These are phyloP conservation scores for Kockovaella imperatae DNA, from an alignment of 768 basidiomycete genomes.

Conservation along the genomic window DNA sequence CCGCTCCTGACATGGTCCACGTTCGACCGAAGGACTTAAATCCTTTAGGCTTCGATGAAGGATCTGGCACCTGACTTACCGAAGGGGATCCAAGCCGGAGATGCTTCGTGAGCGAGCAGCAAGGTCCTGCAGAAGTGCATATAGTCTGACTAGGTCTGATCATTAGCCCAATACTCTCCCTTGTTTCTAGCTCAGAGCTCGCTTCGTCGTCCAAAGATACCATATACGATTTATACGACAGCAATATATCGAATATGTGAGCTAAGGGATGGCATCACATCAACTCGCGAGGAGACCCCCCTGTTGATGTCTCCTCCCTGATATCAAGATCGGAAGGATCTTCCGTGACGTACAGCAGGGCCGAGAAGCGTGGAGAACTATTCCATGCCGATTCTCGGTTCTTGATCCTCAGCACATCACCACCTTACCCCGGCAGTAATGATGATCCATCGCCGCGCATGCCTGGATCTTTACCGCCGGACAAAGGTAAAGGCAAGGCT, in stretches of 20 bases:
- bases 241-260: constrained; percentile 18
- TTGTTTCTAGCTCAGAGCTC: constrained; percentile 4
- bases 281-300: neutral
- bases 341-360: constrained; percentile 11
- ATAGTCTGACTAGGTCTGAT: neutral
- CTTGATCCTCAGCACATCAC: constrained; percentile 4
- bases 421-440: neutral
- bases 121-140: neutral
- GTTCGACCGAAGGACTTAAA: too few relatives aligned
- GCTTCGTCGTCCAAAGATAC: neutral
- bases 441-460: neutral
- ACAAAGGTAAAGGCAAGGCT: neutral
- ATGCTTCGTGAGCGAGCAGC: neutral
- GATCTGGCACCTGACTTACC: constrained; percentile 7
- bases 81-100: neutral
- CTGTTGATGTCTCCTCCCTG: neutral
- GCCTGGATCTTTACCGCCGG: constrained; percentile 1
- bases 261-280: neutral
- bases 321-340: constrained; percentile 9
- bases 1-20: too few relatives aligned
- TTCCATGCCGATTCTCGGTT: constrained; percentile 24
- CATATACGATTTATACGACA: constrained; percentile 14
- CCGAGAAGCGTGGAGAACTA: constrained; percentile 27
- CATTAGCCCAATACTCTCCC: constrained; percentile 1
- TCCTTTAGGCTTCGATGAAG: constrained; percentile 8